These are phyloP conservation scores for Macrolepiota fuliginosa DNA, from an alignment of 768 basidiomycete genomes.

Conservation along the genomic window DNA sequence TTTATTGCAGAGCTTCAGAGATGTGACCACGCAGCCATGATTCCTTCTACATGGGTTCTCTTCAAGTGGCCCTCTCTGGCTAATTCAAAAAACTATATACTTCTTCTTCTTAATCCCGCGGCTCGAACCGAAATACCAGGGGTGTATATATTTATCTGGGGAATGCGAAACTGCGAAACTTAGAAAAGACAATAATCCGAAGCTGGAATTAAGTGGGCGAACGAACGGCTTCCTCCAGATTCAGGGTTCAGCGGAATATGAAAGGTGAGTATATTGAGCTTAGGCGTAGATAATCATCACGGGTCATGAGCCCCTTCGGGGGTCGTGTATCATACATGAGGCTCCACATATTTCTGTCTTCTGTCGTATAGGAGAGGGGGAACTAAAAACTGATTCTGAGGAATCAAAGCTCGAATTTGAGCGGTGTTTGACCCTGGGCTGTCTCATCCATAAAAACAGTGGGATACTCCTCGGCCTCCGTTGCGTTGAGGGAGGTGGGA, in stretches of 20 bases:
- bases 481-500: slow-evolving; percentile 4
- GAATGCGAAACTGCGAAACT: background rate
- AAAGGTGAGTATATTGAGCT: background rate
- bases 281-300: background rate
- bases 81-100: background rate
- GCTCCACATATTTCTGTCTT: background rate
- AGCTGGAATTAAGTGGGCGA: too few species aligned
- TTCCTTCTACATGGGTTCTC: background rate
- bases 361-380: background rate
- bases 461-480: background rate
- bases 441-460: background rate
- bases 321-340: background rate
- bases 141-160: background rate
- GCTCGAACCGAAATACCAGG: background rate
- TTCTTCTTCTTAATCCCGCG: background rate
- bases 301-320: background rate
- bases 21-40: background rate
- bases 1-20: background rate
- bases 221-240: too few species aligned
- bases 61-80: background rate
- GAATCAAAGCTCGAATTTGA: background rate
- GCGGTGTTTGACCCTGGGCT: background rate
- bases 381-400: background rate
- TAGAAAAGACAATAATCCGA: background rate
- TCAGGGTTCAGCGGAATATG: background rate